These are phyloP conservation scores for Hypoxylon lienhwacheense DNA, from an alignment of 495 filamentous ascomycete genomes.

Conservation along the genomic window DNA sequence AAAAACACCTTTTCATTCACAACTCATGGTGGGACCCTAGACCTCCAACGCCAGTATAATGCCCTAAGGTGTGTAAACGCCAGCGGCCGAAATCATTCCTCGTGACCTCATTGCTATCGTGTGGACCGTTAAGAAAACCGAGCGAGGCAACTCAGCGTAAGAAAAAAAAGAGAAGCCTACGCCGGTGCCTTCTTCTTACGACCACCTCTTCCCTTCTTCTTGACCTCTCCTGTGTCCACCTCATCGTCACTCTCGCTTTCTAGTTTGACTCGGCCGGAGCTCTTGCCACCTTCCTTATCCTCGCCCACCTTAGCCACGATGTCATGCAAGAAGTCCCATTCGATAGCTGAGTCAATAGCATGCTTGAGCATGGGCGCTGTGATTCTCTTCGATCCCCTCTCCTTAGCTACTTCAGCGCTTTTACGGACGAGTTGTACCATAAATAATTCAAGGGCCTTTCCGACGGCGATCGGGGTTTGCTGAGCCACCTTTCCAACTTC, in stretches of 20 bases:
- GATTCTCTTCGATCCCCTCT: constrained; percentile 83
- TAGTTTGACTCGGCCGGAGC: constrained; percentile 33
- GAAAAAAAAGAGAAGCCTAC: not conserved
- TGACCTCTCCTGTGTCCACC: constrained; percentile 35
- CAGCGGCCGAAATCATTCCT: constrained; percentile 31
- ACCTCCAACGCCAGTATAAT: constrained; percentile 39
- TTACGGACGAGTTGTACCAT: constrained; percentile 92
- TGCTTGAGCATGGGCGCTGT: constrained; percentile 88
- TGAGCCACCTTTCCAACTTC: constrained; percentile 99
- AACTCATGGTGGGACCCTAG: constrained; percentile 22
- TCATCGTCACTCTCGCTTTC: constrained; percentile 53
- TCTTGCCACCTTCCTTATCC: constrained; percentile 49
- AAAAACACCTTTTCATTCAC: constrained; percentile 8
- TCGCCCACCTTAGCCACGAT: constrained; percentile 87
- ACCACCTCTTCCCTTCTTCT: constrained; percentile 48
- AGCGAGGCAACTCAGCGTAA: constrained; percentile 4
- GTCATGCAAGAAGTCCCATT: constrained; percentile 90
- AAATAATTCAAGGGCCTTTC: constrained; percentile 94
- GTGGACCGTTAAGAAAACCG: constrained; percentile 29
- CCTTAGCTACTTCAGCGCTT: constrained; percentile 78
- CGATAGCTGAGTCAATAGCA: constrained; percentile 79
- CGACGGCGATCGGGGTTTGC: constrained; percentile 91
- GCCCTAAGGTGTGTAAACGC: constrained; percentile 25
- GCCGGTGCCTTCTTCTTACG: constrained; percentile 48
- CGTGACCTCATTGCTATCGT: constrained; percentile 34